Evolutionary conservation across 345 rosid species (phyloP).

Genomic region (Chamaenerion angustifolium): DNA sequence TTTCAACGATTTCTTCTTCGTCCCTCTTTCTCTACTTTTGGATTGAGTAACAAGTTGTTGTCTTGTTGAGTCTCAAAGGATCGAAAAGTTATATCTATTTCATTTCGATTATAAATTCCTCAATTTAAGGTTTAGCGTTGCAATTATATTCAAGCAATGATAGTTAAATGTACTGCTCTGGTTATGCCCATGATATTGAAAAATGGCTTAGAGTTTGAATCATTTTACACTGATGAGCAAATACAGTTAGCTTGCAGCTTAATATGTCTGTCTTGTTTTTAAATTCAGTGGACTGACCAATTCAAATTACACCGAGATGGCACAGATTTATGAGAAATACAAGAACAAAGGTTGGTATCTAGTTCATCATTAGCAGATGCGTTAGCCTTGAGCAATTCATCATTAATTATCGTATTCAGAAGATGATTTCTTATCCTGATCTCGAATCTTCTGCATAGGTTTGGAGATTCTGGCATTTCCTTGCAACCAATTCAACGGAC

Average conservation of each 20-base stretch:
- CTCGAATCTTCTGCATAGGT: slow-evolving; percentile 20
- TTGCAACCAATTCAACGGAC: slow-evolving; percentile 81
- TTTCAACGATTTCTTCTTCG: no score
- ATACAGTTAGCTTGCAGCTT: not conserved
- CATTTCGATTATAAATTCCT: no score
- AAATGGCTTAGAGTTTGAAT: no score
- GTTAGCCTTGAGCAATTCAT: no score
- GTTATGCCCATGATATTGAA: not conserved
- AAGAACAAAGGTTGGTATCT: slow-evolving; percentile 52
- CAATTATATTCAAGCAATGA: no score
- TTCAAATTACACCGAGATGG: slow-evolving; percentile 83
- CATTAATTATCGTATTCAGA: no score
- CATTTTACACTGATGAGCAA: not conserved
- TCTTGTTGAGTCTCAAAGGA: no score
- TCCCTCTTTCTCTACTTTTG: no score
- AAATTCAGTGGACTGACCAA: slow-evolving; percentile 69
- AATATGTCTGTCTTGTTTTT: not conserved
- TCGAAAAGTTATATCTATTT: no score
- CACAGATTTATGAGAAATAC: slow-evolving; percentile 62
- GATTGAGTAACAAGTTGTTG: no score
- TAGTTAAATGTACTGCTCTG: not conserved
- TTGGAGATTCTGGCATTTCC: slow-evolving; percentile 87
- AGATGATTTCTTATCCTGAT: no score
- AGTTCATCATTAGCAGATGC: not conserved
- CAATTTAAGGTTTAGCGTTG: no score